Evolutionary conservation across 441 rosid genomes (phyloP), one percentile per base, ranked within the genome.

Genomic region (Dalechampia spathulata): DNA sequence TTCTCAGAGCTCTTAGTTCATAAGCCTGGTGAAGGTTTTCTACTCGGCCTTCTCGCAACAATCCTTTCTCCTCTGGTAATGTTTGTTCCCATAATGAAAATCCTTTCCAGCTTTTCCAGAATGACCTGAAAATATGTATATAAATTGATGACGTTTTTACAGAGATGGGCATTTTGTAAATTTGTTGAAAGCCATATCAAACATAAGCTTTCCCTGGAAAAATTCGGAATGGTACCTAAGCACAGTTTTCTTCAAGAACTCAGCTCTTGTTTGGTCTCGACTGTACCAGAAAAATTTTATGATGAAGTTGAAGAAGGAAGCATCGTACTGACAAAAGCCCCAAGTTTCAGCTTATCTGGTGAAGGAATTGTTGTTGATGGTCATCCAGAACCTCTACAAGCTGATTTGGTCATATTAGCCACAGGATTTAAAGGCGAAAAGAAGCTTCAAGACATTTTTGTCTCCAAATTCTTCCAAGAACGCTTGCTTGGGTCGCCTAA

Each of bases 241-340:
- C 78, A 72, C 6, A 59, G 76, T 30, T 75, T 80, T 58, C 68
- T 72, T 30, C 65, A 58, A 20, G 47, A 70, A 2, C 21, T 77
- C 17, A 76, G 62, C 43, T 67, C 80, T 5, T 80, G 82, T 56
- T 34, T 54, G 30, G 36, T 49, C 41, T 7, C 77, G 5, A 73
- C 59, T 0, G 57, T 75, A 20, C 87, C 82, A 0, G 66, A 64
- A 14, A 63, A 67, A 8, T 82, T 82, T 65, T 78, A 70, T 8
- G 77, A 73, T 15, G 64, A 52, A 58, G 82, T 69, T 28, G 79
- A 77, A 41, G 78, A 71, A 21, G 84, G 87, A 47, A 71, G 71
- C 72, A 78, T 76, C 55, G 41, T 57, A 52, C 23, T 82, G 62
- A 72, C 66, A 62, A 82, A 75, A 64, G 63, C 87, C 19, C 67